Conservation (phyloP, 768 basidiomycete species). For the Thelephora aurantiotincta region DNA sequence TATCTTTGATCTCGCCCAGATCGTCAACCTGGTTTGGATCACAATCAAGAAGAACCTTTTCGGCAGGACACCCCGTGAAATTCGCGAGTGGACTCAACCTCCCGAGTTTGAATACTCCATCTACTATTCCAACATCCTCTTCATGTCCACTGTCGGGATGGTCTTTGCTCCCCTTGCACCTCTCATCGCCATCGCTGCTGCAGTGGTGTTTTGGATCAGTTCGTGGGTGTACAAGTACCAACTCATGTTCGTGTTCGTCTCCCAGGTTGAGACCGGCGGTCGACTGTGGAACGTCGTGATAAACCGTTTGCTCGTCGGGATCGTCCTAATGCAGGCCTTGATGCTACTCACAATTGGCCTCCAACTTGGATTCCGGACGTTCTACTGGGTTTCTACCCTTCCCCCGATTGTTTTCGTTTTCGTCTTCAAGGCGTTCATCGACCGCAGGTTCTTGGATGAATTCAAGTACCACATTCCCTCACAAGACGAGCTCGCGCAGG, state of each 20-base stretch:
- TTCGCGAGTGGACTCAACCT: slow-evolving; percentile 82
- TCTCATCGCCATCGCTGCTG: slow-evolving; percentile 70
- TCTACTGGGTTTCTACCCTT: slow-evolving; percentile 69
- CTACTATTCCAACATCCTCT: slow-evolving; percentile 63
- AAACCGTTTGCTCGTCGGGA: slow-evolving; percentile 71
- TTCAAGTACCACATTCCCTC: slow-evolving; percentile 83
- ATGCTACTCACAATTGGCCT: slow-evolving; percentile 86
- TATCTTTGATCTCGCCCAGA: slow-evolving; percentile 91
- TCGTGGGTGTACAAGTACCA: slow-evolving; percentile 93
- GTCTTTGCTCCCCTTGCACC: slow-evolving; percentile 94
- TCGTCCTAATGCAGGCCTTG: slow-evolving; percentile 76
- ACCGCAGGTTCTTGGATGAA: slow-evolving; percentile 43
- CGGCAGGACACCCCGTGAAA: slow-evolving; percentile 82
- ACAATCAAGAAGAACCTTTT: slow-evolving; percentile 78
- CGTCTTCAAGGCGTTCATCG: slow-evolving; percentile 76
- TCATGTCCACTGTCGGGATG: slow-evolving; percentile 87
- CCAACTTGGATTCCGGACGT: slow-evolving; percentile 54
- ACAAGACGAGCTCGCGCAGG: slow-evolving; percentile 56
- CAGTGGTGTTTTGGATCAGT: slow-evolving; percentile 76
- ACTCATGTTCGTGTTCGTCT: slow-evolving; percentile 86
- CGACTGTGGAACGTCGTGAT: slow-evolving; percentile 89
- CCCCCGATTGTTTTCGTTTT: slow-evolving; percentile 74
- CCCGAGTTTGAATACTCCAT: slow-evolving; percentile 81
- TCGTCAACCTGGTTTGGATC: slow-evolving; percentile 77
- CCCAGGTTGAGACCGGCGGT: slow-evolving; percentile 87